Evolutionary conservation across 2,329 filamentous ascomycete species (phyloP), one percentile per base, ranked within the genome.

Genomic region (Coniochaeta sp.): DNA sequence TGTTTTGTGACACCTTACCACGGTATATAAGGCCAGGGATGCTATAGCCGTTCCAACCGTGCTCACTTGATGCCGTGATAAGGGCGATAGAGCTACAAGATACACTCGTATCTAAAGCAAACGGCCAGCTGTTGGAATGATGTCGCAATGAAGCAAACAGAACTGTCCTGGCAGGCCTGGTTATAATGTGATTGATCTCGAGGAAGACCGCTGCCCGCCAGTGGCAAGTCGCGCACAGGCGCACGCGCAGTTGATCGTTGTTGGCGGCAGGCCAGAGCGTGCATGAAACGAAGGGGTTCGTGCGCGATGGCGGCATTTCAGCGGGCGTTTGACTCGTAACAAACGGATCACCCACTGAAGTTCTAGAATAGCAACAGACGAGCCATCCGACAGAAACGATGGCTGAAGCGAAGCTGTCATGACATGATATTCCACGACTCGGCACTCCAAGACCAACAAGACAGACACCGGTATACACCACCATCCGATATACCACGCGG

Each of bases 221-320:
- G 35, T 40, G 35, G 35, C 35, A 13, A 40, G 7, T 40, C 13
- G 35, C n/a, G 38, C 38, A 42, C 38, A 42, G 38, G 20, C 20
- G 38, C 38, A 38, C 18, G 18, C 33, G 33, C 33, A 35, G 33
- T 18, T 10, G 14, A 40, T 24, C 35, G 14, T 12, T 16, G 33
- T 38, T 22, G 38, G 20, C 38, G 20, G 38, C 38, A 13, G 20
- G 38, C 38, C 38, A 42, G n/a, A 42, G 38, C 38, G 38, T 42
- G 38, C 38, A 42, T 42, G 38, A 42, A 42, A 42, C 38, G 38
- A 42, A 24, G 38, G 9, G 38, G 38, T 42, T 42, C 38, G 38
- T 42, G 38, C 38, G 38, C 27, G 12, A 18, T 42, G 38, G 22
- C 38, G 38, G 20, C 18, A 42, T 24, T 24, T n/a, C n/a, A 14